phyloP scores from a whole-genome alignment of 192 early-diverging fungal species.

The Backusella parvicylindrica region DNA sequence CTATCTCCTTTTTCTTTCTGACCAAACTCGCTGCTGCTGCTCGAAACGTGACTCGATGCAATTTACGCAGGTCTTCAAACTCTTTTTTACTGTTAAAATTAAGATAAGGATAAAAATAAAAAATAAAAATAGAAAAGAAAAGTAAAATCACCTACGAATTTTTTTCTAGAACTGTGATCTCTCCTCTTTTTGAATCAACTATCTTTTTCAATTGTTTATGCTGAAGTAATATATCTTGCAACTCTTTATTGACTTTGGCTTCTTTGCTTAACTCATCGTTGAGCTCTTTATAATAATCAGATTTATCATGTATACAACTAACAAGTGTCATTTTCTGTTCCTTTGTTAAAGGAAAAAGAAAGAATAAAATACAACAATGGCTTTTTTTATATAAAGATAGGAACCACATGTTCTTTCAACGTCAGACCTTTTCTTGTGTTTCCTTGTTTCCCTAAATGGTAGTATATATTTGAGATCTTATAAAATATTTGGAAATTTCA shows the following conservation, averaged over 20 bases:
- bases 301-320: constrained; percentile 7
- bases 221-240: background rate
- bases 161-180: background rate
- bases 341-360: background rate
- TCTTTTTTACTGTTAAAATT: constrained; percentile 24
- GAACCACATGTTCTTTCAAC: background rate
- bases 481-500: background rate
- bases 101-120: background rate
- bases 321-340: background rate
- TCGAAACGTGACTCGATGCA: constrained; percentile 16
- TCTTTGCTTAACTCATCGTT: background rate
- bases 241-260: background rate
- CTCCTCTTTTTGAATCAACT: background rate
- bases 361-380: background rate
- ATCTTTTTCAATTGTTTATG: background rate
- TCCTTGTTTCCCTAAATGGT: background rate
- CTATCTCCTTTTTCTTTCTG: constrained; percentile 22
- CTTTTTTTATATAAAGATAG: background rate
- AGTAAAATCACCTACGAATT: background rate
- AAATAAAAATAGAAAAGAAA: background rate
- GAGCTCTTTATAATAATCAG: background rate
- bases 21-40: constrained; percentile 19
- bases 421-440: background rate
- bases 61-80: constrained; percentile 23
- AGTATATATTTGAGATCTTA: background rate